Evolutionary conservation across 805 yeast genomes (phyloP), one percentile per base, ranked within the genome.

Genomic region (Lachancea dasiensis): DNA sequence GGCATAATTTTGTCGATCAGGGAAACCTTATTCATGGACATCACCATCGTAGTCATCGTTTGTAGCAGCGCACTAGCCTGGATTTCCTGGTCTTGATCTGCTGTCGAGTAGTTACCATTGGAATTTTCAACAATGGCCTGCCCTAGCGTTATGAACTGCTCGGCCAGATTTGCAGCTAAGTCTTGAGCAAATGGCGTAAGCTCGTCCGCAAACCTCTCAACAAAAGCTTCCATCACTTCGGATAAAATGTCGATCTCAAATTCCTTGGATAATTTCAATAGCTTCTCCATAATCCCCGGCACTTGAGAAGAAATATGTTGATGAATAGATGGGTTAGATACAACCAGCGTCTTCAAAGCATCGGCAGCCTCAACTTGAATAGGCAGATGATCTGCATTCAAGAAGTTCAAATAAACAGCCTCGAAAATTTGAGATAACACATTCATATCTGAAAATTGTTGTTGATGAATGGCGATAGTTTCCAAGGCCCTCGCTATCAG

Each of bases 211-310:
- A 85, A 94, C 43, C 75, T 72, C 53, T 87, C 95, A 23, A 92
- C 96, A 57, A 92, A 86, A 40, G 86, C 87, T 64, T 92, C 97
- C 80, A 92, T 86, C n/a, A 90, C 95, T 34, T 79, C 82, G 6
- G 94, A 75, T 16, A 92, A 69, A 25, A 86, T 73, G 53, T 94
- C 98, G 45, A 81, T 74, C 53, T 92, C 98, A 49, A 86, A 79
- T 38, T 77, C 75, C 55, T 83, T 80, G 5, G 95, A 81, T 28
- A 92, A 62, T 26, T 75, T 77, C 49, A 92, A 67, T 40, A 92
- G 65, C 48, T 75, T 80, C 45, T 86, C 84, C 82, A 92, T 83
- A 3, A 90, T 78, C 8, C 79, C 80, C 26, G 92, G 79, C 42
- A 92, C 84, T 40, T 83, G 79, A 2, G 71, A 58, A 5, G 85